Conservation (phyloP, 2,329 filamentous ascomycete species). For the Didymella glomerata region DNA sequence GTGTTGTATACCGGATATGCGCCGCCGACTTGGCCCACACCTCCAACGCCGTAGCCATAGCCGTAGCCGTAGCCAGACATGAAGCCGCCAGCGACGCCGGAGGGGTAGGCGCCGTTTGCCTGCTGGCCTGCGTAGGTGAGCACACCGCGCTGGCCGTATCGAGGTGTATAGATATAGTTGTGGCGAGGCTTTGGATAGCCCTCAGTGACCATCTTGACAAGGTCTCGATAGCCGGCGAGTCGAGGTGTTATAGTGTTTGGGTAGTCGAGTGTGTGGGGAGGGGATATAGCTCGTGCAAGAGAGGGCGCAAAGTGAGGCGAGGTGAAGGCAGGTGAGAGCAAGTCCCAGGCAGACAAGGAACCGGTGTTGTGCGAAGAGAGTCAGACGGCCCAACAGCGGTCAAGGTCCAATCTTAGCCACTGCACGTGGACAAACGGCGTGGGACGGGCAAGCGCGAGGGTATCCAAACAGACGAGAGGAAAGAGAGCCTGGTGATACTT, state of each 20-base stretch:
- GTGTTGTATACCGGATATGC: conserved; percentile 35
- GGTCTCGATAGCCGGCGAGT: neutral
- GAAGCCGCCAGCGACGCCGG: conserved; percentile 30
- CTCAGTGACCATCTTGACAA: conserved; percentile 26
- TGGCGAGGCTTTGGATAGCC: conserved; percentile 44
- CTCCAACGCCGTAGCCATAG: conserved; percentile 22
- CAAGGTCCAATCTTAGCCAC: conserved; percentile 12
- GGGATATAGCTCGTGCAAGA: conserved; percentile 2
- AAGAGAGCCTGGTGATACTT: conserved; percentile 30
- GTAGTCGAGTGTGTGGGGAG: conserved; percentile 5
- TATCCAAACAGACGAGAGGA: conserved; percentile 13
- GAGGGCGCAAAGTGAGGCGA: conserved; percentile 18
- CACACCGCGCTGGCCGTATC: conserved; percentile 41
- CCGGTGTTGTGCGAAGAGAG: conserved; percentile 1
- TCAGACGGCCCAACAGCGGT: conserved; percentile 4
- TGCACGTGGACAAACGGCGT: conserved; percentile 28
- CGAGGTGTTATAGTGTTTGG: neutral
- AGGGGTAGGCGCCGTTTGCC: conserved; percentile 38
- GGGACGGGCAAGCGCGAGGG: conserved; percentile 20
- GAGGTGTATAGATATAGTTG: conserved; percentile 43
- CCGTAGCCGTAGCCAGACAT: conserved; percentile 26
- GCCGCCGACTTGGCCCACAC: conserved; percentile 24
- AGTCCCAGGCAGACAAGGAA: conserved; percentile 14
- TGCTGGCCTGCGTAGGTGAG: conserved; percentile 40
- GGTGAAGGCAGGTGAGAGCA: conserved; percentile 22